A percentile compares a stretch with the other conserved stretches of the same genome.
phyloP scores from a whole-genome alignment of 805 yeast species.

The Yarrowia divulgata region DNA sequence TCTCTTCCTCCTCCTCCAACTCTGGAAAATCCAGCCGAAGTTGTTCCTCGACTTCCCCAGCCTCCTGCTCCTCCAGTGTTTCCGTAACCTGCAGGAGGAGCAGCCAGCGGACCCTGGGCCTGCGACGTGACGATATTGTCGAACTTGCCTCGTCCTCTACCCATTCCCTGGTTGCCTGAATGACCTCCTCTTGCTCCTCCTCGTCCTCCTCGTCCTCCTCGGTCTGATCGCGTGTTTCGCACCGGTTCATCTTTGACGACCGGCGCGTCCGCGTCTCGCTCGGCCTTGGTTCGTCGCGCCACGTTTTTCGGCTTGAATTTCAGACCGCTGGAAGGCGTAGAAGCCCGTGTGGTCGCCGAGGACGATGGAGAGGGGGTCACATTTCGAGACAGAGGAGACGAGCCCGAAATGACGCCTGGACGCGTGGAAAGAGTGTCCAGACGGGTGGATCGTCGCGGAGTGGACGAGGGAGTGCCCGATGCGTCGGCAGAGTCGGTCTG shows the following conservation, averaged over 20 bases:
- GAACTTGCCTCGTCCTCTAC: constrained; percentile 42
- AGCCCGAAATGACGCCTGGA: constrained; percentile 37
- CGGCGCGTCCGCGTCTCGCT: constrained; percentile 80
- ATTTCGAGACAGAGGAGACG: constrained; percentile 22
- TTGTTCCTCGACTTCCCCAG: constrained; percentile 26
- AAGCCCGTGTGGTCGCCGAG: constrained; percentile 17
- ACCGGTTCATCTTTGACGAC: constrained; percentile 43
- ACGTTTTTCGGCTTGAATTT: constrained; percentile 89
- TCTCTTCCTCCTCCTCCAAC: constrained; percentile 25
- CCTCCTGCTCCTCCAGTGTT: constrained; percentile 1
- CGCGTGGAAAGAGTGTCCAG: constrained; percentile 43
- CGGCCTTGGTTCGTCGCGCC: constrained; percentile 82
- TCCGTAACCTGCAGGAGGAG: constrained; percentile 47
- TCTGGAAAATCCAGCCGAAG: constrained; percentile 13
- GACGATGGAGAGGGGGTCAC: constrained; percentile 26
- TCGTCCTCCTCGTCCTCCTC: constrained; percentile 43
- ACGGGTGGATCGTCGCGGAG: constrained; percentile 34
- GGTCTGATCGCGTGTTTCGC: constrained; percentile 6
- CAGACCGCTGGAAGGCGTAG: constrained; percentile 40
- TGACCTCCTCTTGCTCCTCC: constrained; percentile 40
- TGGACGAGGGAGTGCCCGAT: constrained; percentile 1
- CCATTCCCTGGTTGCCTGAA: not conserved
- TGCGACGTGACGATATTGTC: constrained; percentile 43
- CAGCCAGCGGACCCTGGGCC: constrained; percentile 52
- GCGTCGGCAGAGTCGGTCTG: not conserved